phyloP scores from a whole-genome alignment of 371 early-diverging fungal species.

The Cokeromyces recurvatus region DNA sequence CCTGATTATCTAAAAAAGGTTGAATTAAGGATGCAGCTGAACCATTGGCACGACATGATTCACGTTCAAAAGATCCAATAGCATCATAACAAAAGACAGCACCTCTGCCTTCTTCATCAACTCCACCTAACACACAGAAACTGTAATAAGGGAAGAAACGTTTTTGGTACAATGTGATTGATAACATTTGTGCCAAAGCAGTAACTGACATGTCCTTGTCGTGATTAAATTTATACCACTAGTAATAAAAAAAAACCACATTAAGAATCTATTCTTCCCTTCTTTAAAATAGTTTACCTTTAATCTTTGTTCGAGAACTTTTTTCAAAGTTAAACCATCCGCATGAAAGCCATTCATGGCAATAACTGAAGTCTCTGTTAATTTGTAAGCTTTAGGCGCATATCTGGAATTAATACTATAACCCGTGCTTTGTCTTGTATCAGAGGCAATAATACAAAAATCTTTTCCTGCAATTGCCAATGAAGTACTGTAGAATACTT shows the following conservation, averaged over 20 bases:
- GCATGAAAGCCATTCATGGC: constrained; percentile 95
- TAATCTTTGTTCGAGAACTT: constrained; percentile 80
- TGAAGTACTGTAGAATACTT: constrained; percentile 73
- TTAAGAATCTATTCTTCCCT: too few relatives aligned
- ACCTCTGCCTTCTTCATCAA: constrained; percentile 89
- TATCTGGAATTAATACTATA: constrained; percentile 95
- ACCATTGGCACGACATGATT: constrained; percentile 81
- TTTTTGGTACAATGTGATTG: constrained; percentile 89
- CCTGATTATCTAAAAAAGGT: constrained; percentile 98
- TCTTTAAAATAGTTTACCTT: constrained; percentile 75
- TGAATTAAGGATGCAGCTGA: constrained; percentile 92
- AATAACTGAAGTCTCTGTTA: constrained; percentile 87
- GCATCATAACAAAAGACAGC: constrained; percentile 95
- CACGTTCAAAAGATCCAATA: constrained; percentile 92
- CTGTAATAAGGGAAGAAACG: constrained; percentile 99
- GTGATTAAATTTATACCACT: constrained; percentile 92
- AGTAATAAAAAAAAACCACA: not conserved
- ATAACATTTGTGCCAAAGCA: constrained; percentile 94
- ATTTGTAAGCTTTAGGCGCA: constrained; percentile 87
- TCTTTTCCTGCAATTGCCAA: constrained; percentile 95
- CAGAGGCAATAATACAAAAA: constrained; percentile 94
- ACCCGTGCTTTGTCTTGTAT: constrained; percentile 97
- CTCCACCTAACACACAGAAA: constrained; percentile 89
- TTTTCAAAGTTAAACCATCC: constrained; percentile 87
- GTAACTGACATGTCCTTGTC: constrained; percentile 84